A percentile compares a stretch with the other conserved stretches of the same genome.
Conservation (phyloP, 495 filamentous ascomycete species). For the Penicillium nucicola region DNA sequence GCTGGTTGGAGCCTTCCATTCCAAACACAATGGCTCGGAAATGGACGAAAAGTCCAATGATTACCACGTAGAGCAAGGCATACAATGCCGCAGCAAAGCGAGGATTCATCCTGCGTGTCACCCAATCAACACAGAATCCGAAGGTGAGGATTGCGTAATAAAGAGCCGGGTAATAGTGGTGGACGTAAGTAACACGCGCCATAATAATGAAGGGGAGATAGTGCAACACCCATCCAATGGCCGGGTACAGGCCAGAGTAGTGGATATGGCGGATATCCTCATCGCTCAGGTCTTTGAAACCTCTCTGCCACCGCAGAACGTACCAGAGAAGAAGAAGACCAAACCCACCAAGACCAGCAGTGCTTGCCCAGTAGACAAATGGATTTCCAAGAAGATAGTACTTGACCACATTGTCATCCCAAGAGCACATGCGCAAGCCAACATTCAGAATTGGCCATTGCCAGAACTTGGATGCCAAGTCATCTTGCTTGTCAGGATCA, state of each 20-base stretch:
- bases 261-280: constrained; percentile 87
- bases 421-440: constrained; percentile 95
- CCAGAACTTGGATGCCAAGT: constrained; percentile 95
- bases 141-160: constrained; percentile 92
- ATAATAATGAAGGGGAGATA: constrained; percentile 95
- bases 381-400: constrained; percentile 99
- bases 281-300: constrained; percentile 78
- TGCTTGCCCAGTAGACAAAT: constrained; percentile 92
- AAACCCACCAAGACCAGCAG: constrained; percentile 70
- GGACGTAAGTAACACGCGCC: constrained; percentile 97
- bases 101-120: constrained; percentile 60
- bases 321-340: constrained; percentile 76
- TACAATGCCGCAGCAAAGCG: constrained; percentile 61
- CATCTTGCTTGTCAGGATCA: constrained; percentile 98
- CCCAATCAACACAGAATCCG: constrained; percentile 87
- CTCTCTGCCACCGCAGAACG: constrained; percentile 91
- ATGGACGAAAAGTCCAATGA: constrained; percentile 77
- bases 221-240: constrained; percentile 93
- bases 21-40: constrained; percentile 97
- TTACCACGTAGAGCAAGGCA: constrained; percentile 62
- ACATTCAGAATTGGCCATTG: constrained; percentile 97
- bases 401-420: constrained; percentile 93
- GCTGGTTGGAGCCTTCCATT: constrained; percentile 77
- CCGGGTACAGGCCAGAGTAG: constrained; percentile 87
- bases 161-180: constrained; percentile 98